These are phyloP conservation scores for Metrosideros polymorpha DNA, from an alignment of 441 rosid species.

Conservation along the genomic window DNA sequence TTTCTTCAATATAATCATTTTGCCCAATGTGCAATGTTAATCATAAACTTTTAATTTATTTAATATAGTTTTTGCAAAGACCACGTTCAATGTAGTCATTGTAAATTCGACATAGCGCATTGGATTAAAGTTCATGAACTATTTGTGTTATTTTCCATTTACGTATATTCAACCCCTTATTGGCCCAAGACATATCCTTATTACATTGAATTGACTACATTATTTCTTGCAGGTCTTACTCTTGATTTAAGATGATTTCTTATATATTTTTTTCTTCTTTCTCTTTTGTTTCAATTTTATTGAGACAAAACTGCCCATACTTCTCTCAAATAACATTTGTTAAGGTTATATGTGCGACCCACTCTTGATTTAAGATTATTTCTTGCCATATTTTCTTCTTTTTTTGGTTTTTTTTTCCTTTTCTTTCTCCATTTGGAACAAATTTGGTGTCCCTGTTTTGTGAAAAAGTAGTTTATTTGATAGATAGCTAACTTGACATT, in stretches of 20 bases:
- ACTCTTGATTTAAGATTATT: not conserved
- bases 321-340: not conserved
- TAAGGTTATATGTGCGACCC: not conserved
- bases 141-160: not conserved
- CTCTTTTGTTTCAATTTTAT: not conserved
- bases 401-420: not conserved
- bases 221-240: not conserved
- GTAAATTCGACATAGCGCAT: too few species aligned
- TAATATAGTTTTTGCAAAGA: too few species aligned
- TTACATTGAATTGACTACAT: not conserved
- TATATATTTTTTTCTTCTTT: not conserved
- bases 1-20: too few species aligned
- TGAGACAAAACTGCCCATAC: not conserved
- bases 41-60: too few species aligned
- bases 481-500: not conserved
- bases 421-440: not conserved
- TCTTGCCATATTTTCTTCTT: not conserved
- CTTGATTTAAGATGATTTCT: not conserved
- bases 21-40: too few species aligned
- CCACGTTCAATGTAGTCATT: too few species aligned
- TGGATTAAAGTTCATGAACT: not conserved
- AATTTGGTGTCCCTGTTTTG: not conserved
- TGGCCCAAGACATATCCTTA: not conserved
- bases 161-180: not conserved
- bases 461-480: not conserved